Conservation (phyloP, 495 filamentous ascomycete species). For the Delitschia confertaspora region DNA sequence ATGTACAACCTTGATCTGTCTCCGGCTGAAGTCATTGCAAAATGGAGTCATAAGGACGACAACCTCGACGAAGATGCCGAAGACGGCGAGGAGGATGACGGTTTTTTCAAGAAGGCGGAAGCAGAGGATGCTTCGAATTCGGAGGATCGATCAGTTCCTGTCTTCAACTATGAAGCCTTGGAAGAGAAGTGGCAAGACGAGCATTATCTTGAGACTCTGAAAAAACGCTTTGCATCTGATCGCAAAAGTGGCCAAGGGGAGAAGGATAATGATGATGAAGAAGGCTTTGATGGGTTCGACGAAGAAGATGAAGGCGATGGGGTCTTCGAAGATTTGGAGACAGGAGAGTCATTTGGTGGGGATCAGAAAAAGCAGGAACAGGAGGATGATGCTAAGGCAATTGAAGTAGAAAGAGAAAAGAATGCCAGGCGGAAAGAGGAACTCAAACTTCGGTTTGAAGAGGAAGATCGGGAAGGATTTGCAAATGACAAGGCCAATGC, state of each 20-base stretch:
- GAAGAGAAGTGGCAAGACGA: constrained; percentile 77
- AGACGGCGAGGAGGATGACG: constrained; percentile 57
- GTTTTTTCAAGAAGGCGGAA: constrained; percentile 74
- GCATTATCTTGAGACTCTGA: constrained; percentile 64
- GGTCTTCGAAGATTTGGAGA: constrained; percentile 82
- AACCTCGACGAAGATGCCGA: constrained; percentile 40
- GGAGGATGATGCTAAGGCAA: constrained; percentile 37
- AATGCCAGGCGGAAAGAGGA: constrained; percentile 93
- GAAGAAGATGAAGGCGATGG: constrained; percentile 66
- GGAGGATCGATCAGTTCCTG: constrained; percentile 70
- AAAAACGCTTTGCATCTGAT: constrained; percentile 62
- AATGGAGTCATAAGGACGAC: constrained; percentile 63
- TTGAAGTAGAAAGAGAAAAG: constrained; percentile 79
- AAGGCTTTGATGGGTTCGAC: constrained; percentile 37
- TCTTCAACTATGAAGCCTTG: constrained; percentile 69
- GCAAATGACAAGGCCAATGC: constrained; percentile 72
- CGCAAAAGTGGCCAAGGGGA: constrained; percentile 40
- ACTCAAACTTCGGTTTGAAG: constrained; percentile 85
- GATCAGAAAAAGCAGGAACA: constrained; percentile 36
- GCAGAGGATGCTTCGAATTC: constrained; percentile 49
- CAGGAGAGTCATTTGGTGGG: constrained; percentile 50
- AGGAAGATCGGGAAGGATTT: constrained; percentile 91
- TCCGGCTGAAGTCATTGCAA: constrained; percentile 61
- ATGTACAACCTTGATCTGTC: constrained; percentile 80
- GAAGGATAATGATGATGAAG: constrained; percentile 43